Evolutionary conservation across 2,329 filamentous ascomycete genomes (phyloP).

Genomic region (Cladosporium velox): DNA sequence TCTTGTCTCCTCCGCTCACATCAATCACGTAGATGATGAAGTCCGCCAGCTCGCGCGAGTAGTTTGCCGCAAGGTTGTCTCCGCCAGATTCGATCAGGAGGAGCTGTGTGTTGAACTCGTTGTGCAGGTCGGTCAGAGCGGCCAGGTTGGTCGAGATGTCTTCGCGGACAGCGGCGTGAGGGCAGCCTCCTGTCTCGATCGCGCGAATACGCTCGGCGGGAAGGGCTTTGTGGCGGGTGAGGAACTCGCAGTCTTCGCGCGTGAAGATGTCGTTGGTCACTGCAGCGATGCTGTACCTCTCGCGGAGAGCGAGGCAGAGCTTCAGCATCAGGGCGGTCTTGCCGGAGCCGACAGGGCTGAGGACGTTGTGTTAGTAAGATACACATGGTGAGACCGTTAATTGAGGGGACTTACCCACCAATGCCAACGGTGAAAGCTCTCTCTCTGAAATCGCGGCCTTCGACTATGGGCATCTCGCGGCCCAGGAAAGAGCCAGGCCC

Average conservation of each 20-base stretch:
- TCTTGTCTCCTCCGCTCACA: conserved; percentile 93
- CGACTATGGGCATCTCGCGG: conserved; percentile 89
- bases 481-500: conserved; percentile 87
- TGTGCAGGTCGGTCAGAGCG: conserved; percentile 85
- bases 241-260: conserved; percentile 94
- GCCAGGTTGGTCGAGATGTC: conserved; percentile 94
- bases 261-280: conserved; percentile 99
- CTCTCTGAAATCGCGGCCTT: conserved; percentile 83
- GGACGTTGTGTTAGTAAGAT: neutral
- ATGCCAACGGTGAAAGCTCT: conserved; percentile 97
- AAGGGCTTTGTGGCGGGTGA: conserved; percentile 82
- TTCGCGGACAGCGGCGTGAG: conserved; percentile 94
- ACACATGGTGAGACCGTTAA: neutral
- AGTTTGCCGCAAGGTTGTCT: conserved; percentile 96
- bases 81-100: conserved; percentile 94
- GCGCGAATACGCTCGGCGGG: conserved; percentile 82
- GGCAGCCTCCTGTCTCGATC: conserved; percentile 96
- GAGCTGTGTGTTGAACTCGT: conserved; percentile 75
- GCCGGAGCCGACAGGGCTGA: conserved; percentile 88
- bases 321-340: conserved; percentile 97
- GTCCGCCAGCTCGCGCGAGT: conserved; percentile 90
- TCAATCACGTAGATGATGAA: conserved; percentile 99
- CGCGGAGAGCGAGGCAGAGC: conserved; percentile 80
- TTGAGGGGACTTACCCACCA: conserved; percentile 69
- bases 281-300: conserved; percentile 81